These are phyloP conservation scores for Quercus wislizeni DNA, from an alignment of 306 rosid genomes.

Conservation along the genomic window DNA sequence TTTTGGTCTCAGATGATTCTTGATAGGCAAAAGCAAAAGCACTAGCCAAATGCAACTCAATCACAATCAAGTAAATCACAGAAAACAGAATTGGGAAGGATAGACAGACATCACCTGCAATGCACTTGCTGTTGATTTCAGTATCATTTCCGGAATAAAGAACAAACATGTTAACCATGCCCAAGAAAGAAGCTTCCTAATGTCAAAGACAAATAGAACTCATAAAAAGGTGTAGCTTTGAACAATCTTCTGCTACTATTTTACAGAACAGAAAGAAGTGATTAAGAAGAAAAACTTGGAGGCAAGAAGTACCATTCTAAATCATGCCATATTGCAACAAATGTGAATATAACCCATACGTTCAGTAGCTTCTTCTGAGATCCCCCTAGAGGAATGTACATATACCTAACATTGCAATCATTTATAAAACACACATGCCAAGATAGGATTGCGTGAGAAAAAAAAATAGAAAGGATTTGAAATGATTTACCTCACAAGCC, in stretches of 20 bases:
- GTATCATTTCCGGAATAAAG: constrained; percentile 76
- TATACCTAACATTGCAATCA: constrained; percentile 58
- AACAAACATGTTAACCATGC: constrained; percentile 95
- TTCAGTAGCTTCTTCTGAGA: constrained; percentile 70
- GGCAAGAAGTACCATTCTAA: constrained; percentile 70
- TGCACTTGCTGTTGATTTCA: constrained; percentile 72
- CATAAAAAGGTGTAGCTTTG: constrained; percentile 5
- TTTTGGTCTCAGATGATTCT: neutral
- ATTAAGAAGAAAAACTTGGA: constrained; percentile 22
- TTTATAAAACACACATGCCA: neutral
- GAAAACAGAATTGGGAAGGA: neutral
- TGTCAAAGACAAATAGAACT: constrained; percentile 27
- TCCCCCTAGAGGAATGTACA: constrained; percentile 95
- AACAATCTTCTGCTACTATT: constrained; percentile 21
- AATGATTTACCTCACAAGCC: constrained; percentile 85
- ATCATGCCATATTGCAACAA: constrained; percentile 95
- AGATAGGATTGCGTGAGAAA: constrained; percentile 13
- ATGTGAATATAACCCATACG: constrained; percentile 88
- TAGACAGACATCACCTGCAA: constrained; percentile 54
- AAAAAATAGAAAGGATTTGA: constrained; percentile 18
- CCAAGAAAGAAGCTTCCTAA: constrained; percentile 97
- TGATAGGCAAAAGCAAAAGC: neutral
- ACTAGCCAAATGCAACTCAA: neutral
- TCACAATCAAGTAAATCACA: neutral
- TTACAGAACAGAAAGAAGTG: constrained; percentile 18